phyloP scores from a whole-genome alignment of 2,329 filamentous ascomycete genomes.

The Raffaelea deltoideospora region DNA sequence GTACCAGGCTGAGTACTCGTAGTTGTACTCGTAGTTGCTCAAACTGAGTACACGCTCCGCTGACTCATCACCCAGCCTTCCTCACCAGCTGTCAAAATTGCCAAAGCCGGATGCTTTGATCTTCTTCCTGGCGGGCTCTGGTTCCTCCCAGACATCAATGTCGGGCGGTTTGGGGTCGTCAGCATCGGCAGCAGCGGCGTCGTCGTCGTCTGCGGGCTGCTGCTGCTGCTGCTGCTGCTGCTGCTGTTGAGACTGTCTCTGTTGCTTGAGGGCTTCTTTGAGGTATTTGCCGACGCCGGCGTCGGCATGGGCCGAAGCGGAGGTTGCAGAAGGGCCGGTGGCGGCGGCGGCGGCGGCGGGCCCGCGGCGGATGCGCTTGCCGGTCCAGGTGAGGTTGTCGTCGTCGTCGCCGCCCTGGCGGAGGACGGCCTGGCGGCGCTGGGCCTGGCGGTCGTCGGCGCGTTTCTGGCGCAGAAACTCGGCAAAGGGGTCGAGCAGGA shows the following conservation, averaged over 20 bases:
- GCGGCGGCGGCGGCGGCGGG: conserved; percentile 43
- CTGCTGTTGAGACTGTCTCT: no score
- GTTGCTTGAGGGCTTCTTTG: conserved; percentile 31
- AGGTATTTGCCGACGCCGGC: conserved; percentile 65
- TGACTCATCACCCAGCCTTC: no score
- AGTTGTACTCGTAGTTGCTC: no score
- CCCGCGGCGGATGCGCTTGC: conserved; percentile 65
- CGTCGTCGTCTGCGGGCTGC: background rate
- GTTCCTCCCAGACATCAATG: conserved; percentile 30
- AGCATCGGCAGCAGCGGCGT: background rate
- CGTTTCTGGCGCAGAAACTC: conserved; percentile 71
- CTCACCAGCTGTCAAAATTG: conserved; percentile 84
- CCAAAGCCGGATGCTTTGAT: conserved; percentile 68
- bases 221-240: conserved; percentile 4
- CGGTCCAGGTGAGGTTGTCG: conserved; percentile 88
- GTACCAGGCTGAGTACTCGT: no score
- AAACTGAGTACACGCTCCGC: no score
- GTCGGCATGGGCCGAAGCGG: background rate
- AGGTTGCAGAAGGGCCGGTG: conserved; percentile 21
- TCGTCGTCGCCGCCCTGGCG: conserved; percentile 64
- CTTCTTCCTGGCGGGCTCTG: conserved; percentile 70
- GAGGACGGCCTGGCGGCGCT: conserved; percentile 45
- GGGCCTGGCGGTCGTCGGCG: conserved; percentile 43
- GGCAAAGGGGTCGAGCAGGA: conserved; percentile 90
- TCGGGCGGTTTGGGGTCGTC: conserved; percentile 24